Base-by-base conservation (phyloP, 2,329 filamentous ascomycete genomes). In the Ceratocystis colombiana region DNA sequence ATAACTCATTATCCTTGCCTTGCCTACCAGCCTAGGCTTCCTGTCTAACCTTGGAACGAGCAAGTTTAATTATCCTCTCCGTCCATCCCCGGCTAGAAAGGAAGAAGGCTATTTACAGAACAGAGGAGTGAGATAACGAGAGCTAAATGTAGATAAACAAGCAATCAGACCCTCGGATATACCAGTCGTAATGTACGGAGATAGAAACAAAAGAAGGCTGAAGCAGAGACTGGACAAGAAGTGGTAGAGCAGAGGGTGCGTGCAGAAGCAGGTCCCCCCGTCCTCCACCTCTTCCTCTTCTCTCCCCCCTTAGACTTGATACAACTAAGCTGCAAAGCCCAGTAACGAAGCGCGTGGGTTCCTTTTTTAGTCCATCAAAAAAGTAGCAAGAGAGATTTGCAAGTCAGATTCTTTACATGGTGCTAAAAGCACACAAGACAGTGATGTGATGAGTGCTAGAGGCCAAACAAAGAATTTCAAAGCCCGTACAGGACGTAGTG, bases 71-170 rank as follows among this genome's bases (percentile, higher is more conserved):
- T 41, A 5, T 15, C 37, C 37, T 41, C 37, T 41, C 37, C 37
- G 37, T 5, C 10, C 10, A 41, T 41, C 37, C 37, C 37, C 37
- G 37, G 37, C 3, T 41, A 15, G 15, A 25, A 57, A 57, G 53
- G 22, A 57, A 33, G 22, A 25, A 30, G 28, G 53, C 15, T 57
- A 57, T 57, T 57, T 57, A 57, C 53, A 57, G 53, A 57, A 57
- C 28, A 57, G 28, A 28, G 25, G 30, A 2, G 15, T 25, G 28
- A 30, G 53, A 33, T 10, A 20, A 20, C 17, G 22, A 3, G 50
- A 17, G 53, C 28, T 33, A 57, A 57, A 57, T 57, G 53, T 17
- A 57, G 22, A 4, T 28, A 28, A 28, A 5, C 28, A 57, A n/a
- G 53, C 5, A 6, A 30, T 15, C 53, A 57, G 53, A 22, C 22